Percentiles rank a stretch among this genome's conserved stretches.
phyloP scores from a whole-genome alignment of 1,284 basidiomycete species.

The Cutaneotrichosporon spelunceum region DNA sequence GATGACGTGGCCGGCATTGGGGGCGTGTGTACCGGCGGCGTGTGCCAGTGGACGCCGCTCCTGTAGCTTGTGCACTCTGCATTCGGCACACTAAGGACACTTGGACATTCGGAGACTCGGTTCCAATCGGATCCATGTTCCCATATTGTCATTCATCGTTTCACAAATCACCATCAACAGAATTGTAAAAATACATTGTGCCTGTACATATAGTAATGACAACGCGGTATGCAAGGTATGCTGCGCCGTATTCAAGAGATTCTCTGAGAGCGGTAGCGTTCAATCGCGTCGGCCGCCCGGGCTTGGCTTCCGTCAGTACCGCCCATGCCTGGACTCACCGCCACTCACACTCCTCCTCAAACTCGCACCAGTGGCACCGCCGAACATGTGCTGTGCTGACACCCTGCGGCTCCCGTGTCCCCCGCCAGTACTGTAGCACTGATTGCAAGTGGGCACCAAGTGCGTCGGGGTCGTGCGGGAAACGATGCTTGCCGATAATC shows the following conservation, averaged over 20 bases:
- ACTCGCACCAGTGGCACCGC: slow-evolving; percentile 79
- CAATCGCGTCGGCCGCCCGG: slow-evolving; percentile 33
- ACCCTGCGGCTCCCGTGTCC: slow-evolving; percentile 63
- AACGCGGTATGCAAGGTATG: not conserved
- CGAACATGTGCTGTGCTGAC: slow-evolving; percentile 62
- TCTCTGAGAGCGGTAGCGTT: slow-evolving; percentile 11
- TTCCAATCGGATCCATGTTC: too few species aligned
- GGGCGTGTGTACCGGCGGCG: not conserved
- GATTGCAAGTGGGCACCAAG: slow-evolving; percentile 61
- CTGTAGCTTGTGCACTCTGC: too few species aligned
- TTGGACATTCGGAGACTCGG: not conserved
- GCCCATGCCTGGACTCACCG: slow-evolving; percentile 46
- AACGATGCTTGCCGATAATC: slow-evolving; percentile 66
- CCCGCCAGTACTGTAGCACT: slow-evolving; percentile 71
- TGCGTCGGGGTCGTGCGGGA: slow-evolving; percentile 59
- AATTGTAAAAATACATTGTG: slow-evolving; percentile 2
- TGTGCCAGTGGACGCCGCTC: slow-evolving; percentile 3
- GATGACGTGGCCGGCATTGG: slow-evolving; percentile 1
- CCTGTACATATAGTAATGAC: slow-evolving; percentile 3
- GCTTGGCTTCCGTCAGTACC: slow-evolving; percentile 20
- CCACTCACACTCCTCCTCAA: slow-evolving; percentile 76
- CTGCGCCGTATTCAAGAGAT: not conserved
- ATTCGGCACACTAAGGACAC: too few species aligned
- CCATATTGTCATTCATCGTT: not conserved
- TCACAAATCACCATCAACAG: not conserved